A percentile compares a stretch with the other conserved stretches of the same genome.
Evolutionary conservation across 192 early-diverging fungal genomes (phyloP).

Genomic region (Tieghemiomyces parasiticus): DNA sequence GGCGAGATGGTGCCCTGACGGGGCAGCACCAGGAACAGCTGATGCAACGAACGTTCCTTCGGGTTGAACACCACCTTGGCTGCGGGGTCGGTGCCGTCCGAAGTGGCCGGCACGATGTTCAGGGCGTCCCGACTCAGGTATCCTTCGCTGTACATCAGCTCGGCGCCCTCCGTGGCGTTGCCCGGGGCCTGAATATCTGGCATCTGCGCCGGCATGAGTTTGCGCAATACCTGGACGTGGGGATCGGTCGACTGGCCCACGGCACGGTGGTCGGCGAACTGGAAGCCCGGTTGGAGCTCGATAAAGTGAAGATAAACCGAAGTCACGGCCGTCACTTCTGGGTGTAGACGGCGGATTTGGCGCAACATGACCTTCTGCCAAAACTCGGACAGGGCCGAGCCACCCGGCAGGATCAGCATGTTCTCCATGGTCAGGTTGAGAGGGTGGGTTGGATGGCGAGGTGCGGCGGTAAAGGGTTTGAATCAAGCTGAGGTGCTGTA

Average conservation of each 20-base stretch:
- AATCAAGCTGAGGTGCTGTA: too few relatives aligned
- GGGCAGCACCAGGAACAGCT: slow-evolving; percentile 67
- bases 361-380: slow-evolving; percentile 41
- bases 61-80: slow-evolving; percentile 1
- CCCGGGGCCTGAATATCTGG: slow-evolving; percentile 12
- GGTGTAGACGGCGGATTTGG: slow-evolving; percentile 36
- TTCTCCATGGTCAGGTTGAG: background rate
- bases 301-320: slow-evolving; percentile 71
- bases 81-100: slow-evolving; percentile 4
- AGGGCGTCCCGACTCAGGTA: slow-evolving; percentile 17
- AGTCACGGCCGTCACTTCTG: slow-evolving; percentile 31
- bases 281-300: slow-evolving; percentile 26
- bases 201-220: slow-evolving; percentile 14
- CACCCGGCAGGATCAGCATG: slow-evolving; percentile 82
- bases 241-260: slow-evolving; percentile 24
- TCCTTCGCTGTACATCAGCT: slow-evolving; percentile 19
- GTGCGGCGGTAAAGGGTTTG: too few relatives aligned
- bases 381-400: slow-evolving; percentile 64
- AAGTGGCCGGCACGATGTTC: background rate
- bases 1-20: slow-evolving; percentile 94
- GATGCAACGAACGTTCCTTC: slow-evolving; percentile 13
- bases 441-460: too few relatives aligned
- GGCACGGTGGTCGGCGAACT: slow-evolving; percentile 23
- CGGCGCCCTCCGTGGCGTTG: slow-evolving; percentile 19
- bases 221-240: slow-evolving; percentile 22